phyloP scores from a whole-genome alignment of 2,329 filamentous ascomycete species.

The Periglandula ipomoeae region DNA sequence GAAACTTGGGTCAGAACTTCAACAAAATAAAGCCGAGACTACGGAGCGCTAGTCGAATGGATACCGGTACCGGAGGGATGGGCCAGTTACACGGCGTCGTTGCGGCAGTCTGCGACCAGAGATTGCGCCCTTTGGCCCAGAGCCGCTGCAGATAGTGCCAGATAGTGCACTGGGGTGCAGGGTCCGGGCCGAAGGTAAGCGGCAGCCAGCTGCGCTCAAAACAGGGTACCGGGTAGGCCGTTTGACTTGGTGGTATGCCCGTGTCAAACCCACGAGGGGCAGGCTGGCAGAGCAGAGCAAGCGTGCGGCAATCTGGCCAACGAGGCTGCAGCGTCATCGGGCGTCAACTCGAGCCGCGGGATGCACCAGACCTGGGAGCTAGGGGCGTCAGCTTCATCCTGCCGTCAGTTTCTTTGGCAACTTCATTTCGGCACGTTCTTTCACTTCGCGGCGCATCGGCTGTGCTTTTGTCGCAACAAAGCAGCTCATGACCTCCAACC shows the following conservation, averaged over 20 bases:
- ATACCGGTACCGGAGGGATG: conserved; percentile 9
- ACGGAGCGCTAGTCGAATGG: too few relatives aligned
- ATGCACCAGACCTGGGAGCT: background rate
- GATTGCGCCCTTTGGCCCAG: too few relatives aligned
- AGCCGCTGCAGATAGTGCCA: too few relatives aligned
- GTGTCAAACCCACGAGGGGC: too few relatives aligned
- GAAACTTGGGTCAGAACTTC: background rate
- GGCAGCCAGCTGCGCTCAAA: background rate
- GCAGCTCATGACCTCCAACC: background rate
- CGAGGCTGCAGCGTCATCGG: conserved; percentile 1
- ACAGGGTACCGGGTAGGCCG: background rate
- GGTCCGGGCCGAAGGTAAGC: conserved; percentile 6
- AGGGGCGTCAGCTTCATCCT: background rate
- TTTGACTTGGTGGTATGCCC: background rate
- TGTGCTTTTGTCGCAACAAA: background rate
- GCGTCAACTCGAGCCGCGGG: background rate
- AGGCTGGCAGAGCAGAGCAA: background rate
- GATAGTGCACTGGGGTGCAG: too few relatives aligned
- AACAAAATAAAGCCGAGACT: background rate
- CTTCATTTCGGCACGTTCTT: background rate
- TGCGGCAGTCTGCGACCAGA: background rate
- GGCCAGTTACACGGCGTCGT: background rate
- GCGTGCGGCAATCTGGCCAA: conserved; percentile 2
- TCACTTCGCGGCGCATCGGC: background rate
- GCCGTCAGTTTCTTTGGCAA: background rate